These are phyloP conservation scores for Rhinocladiella mackenziei DNA, from an alignment of 2,329 filamentous ascomycete species.

Conservation along the genomic window DNA sequence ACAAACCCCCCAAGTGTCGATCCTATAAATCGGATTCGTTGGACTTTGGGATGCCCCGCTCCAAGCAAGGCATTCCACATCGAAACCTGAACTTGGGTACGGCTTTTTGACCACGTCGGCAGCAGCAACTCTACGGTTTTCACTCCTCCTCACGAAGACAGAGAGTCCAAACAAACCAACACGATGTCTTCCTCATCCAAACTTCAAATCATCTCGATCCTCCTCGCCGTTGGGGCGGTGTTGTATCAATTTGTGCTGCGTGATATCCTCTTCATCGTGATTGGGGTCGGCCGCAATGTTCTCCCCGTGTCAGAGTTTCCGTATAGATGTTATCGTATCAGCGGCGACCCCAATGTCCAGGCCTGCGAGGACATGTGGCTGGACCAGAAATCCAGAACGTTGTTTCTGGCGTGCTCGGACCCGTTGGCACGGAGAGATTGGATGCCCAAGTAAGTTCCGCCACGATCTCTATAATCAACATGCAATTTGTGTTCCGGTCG, in stretches of 20 bases:
- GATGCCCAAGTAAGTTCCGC: slow-evolving; percentile 29
- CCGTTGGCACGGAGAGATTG: slow-evolving; percentile 27
- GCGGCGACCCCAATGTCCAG: slow-evolving; percentile 31
- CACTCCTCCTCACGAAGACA: too few relatives aligned
- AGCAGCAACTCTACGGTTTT: too few relatives aligned
- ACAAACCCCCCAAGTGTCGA: too few relatives aligned
- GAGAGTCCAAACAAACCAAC: neutral
- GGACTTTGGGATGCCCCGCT: too few relatives aligned
- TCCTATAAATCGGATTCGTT: too few relatives aligned
- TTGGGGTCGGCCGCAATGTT: slow-evolving; percentile 34
- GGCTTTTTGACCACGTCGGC: too few relatives aligned
- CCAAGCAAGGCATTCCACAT: neutral
- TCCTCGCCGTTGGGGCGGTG: slow-evolving; percentile 25
- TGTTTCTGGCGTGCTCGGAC: slow-evolving; percentile 32
- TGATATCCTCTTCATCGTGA: slow-evolving; percentile 30
- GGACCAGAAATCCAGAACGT: slow-evolving; percentile 28
- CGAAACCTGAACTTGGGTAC: too few relatives aligned
- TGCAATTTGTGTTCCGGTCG: too few relatives aligned
- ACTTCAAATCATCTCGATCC: slow-evolving; percentile 10
- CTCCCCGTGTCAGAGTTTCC: slow-evolving; percentile 34
- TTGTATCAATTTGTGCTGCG: slow-evolving; percentile 34
- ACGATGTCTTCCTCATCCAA: slow-evolving; percentile 2
- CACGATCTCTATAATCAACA: too few relatives aligned
- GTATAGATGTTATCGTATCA: slow-evolving; percentile 30
- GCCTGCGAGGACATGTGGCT: slow-evolving; percentile 35